Conservation (phyloP, 2,329 filamentous ascomycete genomes). For the Fusarium newnesense region DNA sequence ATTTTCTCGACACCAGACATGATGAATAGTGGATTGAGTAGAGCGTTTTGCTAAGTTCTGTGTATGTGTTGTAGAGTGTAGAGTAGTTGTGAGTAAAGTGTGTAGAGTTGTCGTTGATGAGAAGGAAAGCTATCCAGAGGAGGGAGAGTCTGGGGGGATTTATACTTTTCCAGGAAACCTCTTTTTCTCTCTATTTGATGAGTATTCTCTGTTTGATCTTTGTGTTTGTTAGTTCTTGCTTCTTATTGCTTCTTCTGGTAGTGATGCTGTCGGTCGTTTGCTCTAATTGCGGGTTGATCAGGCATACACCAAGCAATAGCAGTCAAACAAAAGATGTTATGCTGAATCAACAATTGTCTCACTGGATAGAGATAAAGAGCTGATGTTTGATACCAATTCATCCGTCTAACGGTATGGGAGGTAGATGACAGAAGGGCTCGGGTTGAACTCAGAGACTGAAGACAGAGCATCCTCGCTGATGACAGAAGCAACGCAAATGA, state of each 20-base stretch:
- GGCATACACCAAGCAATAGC: background rate
- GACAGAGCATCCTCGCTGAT: background rate
- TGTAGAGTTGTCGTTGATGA: background rate
- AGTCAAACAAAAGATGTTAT: background rate
- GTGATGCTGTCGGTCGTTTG: background rate
- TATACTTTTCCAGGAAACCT: slow-evolving; percentile 7
- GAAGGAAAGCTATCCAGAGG: background rate
- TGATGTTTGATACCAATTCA: background rate
- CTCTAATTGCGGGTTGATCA: background rate
- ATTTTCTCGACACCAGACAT: slow-evolving; percentile 9
- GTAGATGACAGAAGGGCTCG: background rate
- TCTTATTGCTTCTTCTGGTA: background rate
- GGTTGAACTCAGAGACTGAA: background rate
- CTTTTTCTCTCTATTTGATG: background rate
- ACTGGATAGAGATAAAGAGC: too few species aligned
- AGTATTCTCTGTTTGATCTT: background rate
- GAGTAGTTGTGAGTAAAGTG: background rate
- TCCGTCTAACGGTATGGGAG: background rate
- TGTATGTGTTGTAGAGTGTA: background rate
- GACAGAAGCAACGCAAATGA: background rate
- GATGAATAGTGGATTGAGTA: background rate
- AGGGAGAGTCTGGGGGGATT: background rate
- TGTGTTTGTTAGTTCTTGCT: background rate
- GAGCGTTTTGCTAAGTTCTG: background rate
- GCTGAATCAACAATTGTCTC: background rate